A percentile compares a stretch with the other conserved stretches of the same genome.
phyloP scores from a whole-genome alignment of 768 basidiomycete genomes.

The Strobilomyces confusus region DNA sequence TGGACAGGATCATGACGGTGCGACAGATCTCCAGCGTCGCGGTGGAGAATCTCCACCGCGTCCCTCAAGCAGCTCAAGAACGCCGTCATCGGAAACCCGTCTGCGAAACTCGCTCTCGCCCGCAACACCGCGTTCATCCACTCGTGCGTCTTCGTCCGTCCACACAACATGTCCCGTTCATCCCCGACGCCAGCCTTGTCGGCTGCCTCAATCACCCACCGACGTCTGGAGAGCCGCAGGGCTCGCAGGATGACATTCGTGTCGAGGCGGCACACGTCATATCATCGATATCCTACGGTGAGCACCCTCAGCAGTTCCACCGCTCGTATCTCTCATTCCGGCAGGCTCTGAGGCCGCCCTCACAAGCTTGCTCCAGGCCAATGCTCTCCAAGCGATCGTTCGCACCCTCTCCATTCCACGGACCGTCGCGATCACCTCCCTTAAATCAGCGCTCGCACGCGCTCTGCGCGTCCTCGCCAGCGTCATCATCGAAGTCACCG shows the following conservation, averaged over 20 bases:
- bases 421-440: slow-evolving; percentile 30
- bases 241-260: slow-evolving; percentile 49
- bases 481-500: slow-evolving; percentile 63
- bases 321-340: neutral
- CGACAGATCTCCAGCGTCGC: slow-evolving; percentile 30
- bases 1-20: slow-evolving; percentile 23
- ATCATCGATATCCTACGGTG: slow-evolving; percentile 70
- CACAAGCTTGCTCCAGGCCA: slow-evolving; percentile 48
- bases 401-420: slow-evolving; percentile 51
- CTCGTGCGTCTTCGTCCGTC: slow-evolving; percentile 37
- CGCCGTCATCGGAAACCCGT: slow-evolving; percentile 73
- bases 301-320: neutral
- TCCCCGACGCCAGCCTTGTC: slow-evolving; percentile 55
- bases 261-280: slow-evolving; percentile 75
- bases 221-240: slow-evolving; percentile 30
- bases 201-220: no score
- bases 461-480: slow-evolving; percentile 57
- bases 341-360: slow-evolving; percentile 63
- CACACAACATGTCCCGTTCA: slow-evolving; percentile 42
- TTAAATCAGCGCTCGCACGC: slow-evolving; percentile 61
- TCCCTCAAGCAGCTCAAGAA: slow-evolving; percentile 69
- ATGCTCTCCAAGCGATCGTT: slow-evolving; percentile 58
- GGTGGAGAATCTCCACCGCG: no score
- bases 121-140: slow-evolving; percentile 53
- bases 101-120: slow-evolving; percentile 59